phyloP scores from a whole-genome alignment of 2,329 filamentous ascomycete species.

The Aspergillus sp. region DNA sequence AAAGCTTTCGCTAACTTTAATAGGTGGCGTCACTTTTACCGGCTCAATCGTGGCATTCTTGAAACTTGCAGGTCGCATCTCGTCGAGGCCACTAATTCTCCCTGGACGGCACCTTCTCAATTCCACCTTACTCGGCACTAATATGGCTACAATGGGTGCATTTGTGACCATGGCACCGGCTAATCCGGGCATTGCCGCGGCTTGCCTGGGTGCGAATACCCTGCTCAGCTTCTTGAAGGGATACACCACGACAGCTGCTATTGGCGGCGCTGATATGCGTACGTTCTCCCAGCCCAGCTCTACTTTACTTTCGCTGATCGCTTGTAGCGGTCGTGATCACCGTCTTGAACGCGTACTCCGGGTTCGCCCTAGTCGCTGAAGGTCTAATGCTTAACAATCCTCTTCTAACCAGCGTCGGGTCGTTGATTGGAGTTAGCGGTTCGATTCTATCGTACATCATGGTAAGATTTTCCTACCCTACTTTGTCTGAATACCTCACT shows the following conservation, averaged over 20 bases:
- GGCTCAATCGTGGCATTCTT: constrained; percentile 88
- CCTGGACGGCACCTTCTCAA: constrained; percentile 79
- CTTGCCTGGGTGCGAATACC: constrained; percentile 76
- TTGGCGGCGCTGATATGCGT: constrained; percentile 93
- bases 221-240: constrained; percentile 82
- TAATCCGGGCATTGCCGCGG: constrained; percentile 76
- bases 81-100: constrained; percentile 73
- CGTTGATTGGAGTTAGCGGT: constrained; percentile 84
- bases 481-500: too few relatives aligned
- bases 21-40: constrained; percentile 80
- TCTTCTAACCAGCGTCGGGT: constrained; percentile 81
- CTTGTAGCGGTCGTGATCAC: constrained; percentile 77
- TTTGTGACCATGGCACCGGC: constrained; percentile 83
- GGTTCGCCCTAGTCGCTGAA: constrained; percentile 87
- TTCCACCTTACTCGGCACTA: constrained; percentile 71
- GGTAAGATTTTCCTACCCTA: constrained; percentile 31
- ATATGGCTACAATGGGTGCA: constrained; percentile 80
- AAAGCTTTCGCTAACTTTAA: constrained; percentile 8
- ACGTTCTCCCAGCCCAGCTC: constrained; percentile 24
- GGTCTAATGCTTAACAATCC: constrained; percentile 91
- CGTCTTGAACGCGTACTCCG: constrained; percentile 87
- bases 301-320: constrained; percentile 31
- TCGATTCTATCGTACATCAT: constrained; percentile 86
- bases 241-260: constrained; percentile 83
- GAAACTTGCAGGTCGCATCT: constrained; percentile 82